phyloP scores from a whole-genome alignment of 495 filamentous ascomycete genomes.

The Thermochaetoides thermophila region DNA sequence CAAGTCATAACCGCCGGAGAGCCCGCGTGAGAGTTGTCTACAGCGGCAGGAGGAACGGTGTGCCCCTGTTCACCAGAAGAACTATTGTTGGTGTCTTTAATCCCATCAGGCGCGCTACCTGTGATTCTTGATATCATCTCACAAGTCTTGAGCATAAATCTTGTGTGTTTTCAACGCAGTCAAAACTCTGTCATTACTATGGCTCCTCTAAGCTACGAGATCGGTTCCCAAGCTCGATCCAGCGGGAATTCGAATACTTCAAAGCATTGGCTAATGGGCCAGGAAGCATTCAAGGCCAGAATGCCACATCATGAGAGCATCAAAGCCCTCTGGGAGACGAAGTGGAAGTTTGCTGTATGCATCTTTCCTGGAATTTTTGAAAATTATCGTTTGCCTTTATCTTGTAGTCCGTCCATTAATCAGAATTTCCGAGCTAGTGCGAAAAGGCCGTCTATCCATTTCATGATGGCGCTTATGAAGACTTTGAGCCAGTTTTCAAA shows the following conservation, averaged over 20 bases:
- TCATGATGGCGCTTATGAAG: slow-evolving; percentile 53
- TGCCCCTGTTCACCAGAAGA: slow-evolving; percentile 17
- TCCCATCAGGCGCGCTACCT: background rate
- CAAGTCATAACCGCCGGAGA: slow-evolving; percentile 17
- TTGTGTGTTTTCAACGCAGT: too few species aligned
- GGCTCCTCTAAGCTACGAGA: too few species aligned
- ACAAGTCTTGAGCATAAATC: too few species aligned
- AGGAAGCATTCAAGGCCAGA: slow-evolving; percentile 25
- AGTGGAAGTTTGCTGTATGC: slow-evolving; percentile 58
- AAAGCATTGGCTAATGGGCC: slow-evolving; percentile 23
- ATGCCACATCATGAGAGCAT: slow-evolving; percentile 57
- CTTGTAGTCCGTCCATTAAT: too few species aligned
- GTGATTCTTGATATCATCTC: too few species aligned
- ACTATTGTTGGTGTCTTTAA: slow-evolving; percentile 13
- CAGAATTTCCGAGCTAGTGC: too few species aligned
- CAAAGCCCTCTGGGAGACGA: slow-evolving; percentile 62
- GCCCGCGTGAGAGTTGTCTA: slow-evolving; percentile 10
- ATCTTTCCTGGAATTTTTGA: too few species aligned
- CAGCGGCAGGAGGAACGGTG: slow-evolving; percentile 15
- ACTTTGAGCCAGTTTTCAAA: slow-evolving; percentile 60
- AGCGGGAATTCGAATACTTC: too few species aligned
- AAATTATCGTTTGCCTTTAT: too few species aligned
- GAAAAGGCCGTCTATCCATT: slow-evolving; percentile 70
- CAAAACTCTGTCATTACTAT: too few species aligned
- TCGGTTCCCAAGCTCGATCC: too few species aligned